phyloP scores from a whole-genome alignment of 176 grass and related monocot genomes.

The Carex littledalei region DNA sequence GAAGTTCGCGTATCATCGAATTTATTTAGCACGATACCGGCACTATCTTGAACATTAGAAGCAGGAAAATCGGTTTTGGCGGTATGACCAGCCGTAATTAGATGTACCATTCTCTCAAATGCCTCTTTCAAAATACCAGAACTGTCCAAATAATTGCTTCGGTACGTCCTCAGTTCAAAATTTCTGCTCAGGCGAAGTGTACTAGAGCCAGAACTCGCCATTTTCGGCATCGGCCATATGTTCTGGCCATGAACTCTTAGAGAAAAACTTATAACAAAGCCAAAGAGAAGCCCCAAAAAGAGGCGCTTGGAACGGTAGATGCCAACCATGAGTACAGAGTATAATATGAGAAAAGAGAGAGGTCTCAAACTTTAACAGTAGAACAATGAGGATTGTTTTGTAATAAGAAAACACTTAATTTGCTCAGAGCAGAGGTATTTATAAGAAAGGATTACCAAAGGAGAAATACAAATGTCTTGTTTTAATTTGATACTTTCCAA shows the following conservation, averaged over 20 bases:
- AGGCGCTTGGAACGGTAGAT: not conserved
- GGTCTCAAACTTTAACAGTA: not conserved
- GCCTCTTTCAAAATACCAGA: constrained; percentile 64
- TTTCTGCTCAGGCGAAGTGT: constrained; percentile 58
- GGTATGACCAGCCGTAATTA: constrained; percentile 41
- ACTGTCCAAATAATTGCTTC: constrained; percentile 54
- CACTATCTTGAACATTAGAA: constrained; percentile 29
- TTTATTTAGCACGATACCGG: constrained; percentile 19
- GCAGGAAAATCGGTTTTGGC: constrained; percentile 25
- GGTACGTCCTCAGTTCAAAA: constrained; percentile 40
- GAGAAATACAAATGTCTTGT: not conserved
- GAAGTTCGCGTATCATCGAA: not conserved
- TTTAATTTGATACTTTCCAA: not conserved
- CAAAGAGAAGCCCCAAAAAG: constrained; percentile 37
- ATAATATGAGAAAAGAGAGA: not conserved
- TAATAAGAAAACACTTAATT: not conserved
- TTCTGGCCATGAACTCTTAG: constrained; percentile 33
- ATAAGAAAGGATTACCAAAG: not conserved
- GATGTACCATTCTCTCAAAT: constrained; percentile 52
- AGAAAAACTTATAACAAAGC: constrained; percentile 33
- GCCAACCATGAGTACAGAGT: not conserved
- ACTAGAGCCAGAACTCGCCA: constrained; percentile 37
- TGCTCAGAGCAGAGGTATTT: not conserved
- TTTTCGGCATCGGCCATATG: constrained; percentile 81
- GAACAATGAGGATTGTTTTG: not conserved